Conservation (phyloP, 148 eudicot species). For the Rhododendron henanense region DNA sequence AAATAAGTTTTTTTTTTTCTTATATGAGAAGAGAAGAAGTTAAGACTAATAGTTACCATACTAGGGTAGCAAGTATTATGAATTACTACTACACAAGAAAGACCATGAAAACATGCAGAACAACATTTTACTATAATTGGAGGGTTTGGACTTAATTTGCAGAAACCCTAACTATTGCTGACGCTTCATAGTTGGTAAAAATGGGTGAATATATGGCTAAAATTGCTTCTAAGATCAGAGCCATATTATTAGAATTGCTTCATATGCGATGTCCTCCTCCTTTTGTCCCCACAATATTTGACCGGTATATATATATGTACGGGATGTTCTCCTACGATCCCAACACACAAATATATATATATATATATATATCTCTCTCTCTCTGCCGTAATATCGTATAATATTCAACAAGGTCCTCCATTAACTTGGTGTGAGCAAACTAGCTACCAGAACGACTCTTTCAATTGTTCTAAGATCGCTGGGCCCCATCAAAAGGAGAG, state of each 20-base stretch:
- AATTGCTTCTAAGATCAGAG: background rate
- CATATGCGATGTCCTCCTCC: background rate
- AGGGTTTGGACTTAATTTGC: no score
- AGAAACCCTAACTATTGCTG: no score
- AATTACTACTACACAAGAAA: no score
- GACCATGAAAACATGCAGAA: no score
- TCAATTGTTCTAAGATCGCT: slow-evolving; percentile 1
- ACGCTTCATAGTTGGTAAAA: no score
- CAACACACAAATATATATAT: no score
- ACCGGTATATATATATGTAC: background rate
- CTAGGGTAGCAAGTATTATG: no score
- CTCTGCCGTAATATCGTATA: background rate
- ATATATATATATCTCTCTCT: background rate
- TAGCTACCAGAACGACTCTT: background rate
- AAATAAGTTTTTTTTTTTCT: no score
- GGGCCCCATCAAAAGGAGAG: background rate
- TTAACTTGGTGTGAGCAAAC: background rate
- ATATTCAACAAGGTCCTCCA: background rate
- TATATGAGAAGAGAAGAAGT: no score
- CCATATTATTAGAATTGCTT: no score
- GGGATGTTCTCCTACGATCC: no score
- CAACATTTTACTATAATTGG: no score
- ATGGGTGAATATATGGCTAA: background rate
- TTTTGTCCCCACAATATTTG: background rate
- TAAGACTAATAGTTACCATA: background rate